A percentile compares a stretch with the other conserved stretches of the same genome.
Evolutionary conservation across 331 rosid genomes (phyloP).

Genomic region (Acacia pycnantha): DNA sequence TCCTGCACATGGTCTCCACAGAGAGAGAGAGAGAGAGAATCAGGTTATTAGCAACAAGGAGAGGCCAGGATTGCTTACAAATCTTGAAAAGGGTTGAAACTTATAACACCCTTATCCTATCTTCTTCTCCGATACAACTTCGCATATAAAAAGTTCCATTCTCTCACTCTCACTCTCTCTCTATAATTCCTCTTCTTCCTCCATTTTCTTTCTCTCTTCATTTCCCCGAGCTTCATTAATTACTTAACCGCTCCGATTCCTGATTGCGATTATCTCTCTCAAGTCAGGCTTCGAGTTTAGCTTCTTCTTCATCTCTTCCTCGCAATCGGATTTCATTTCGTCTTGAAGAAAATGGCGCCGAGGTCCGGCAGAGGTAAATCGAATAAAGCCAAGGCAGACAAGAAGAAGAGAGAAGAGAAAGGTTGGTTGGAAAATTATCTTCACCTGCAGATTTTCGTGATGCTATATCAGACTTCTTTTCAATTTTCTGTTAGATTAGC

Average conservation of each 20-base stretch:
- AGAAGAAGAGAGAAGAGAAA: conserved; percentile 75
- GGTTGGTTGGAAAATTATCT: conserved; percentile 26
- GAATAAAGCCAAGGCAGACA: conserved; percentile 53
- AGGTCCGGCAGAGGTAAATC: conserved; percentile 58
- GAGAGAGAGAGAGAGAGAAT: conserved; percentile 17
- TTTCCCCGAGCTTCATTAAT: neutral
- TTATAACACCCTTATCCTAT: conserved; percentile 50
- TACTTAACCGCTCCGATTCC: neutral
- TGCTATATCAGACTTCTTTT: neutral
- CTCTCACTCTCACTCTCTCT: neutral
- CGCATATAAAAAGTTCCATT: neutral
- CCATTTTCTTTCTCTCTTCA: neutral
- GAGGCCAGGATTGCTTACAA: conserved; percentile 59
- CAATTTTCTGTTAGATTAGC: neutral
- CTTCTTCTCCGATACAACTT: conserved; percentile 23
- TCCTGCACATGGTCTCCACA: neutral
- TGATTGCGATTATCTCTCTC: neutral
- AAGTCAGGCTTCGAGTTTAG: neutral
- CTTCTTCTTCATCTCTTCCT: neutral
- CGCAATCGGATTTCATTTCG: neutral
- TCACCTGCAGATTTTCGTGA: neutral
- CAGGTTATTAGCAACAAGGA: conserved; percentile 48
- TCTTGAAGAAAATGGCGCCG: conserved; percentile 49
- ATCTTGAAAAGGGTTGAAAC: conserved; percentile 32
- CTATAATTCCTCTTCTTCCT: neutral